Evolutionary conservation across 2,329 filamentous ascomycete genomes (phyloP), one percentile per base, ranked within the genome.

Genomic region (Pestalotiopsis fici): DNA sequence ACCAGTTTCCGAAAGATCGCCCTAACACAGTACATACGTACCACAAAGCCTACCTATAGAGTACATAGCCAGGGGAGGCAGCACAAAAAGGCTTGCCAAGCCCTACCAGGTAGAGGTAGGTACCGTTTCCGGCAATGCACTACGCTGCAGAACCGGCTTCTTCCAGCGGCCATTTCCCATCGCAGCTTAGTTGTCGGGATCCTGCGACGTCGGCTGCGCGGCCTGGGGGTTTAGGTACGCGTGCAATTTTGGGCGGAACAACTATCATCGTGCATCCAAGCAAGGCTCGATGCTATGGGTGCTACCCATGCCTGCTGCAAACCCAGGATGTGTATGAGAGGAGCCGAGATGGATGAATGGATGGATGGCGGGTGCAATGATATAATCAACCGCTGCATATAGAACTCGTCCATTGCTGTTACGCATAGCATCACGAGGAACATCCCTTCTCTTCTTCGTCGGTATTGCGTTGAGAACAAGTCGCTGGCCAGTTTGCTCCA

Each of bases 181-280:
- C 57, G n/a, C 28, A 31, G 57, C 31, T 35, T 31, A n/a, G 25
- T 27, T 37, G 28, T 37, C 35, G 15, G 60, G 35, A 43, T 47
- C 23, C 60, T 63, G 60, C 60, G 60, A 63, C 60, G 39, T 47
- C 60, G 60, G 60, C 37, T 50, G 37, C 37, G 23, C 28, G 31
- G 39, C 28, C 25, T 21, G 57, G 57, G 28, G 27, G 27, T 27
- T n/a, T n/a, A n/a, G 56, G n/a, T 31, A 57, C 55, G 23, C 27
- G 23, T 27, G 55, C 27, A 31, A n/a, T 57, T 57, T 21, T 57
- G 27, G 55, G 23, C 55, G 25, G 55, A 31, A 57, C 55, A 57
- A 57, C 21, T 23, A 57, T 27, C 55, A 57, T 31, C 43, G 21
- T n/a, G n/a, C 43, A 50, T 35, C 7, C 31, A 35, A 35, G 31